A percentile compares a stretch with the other conserved stretches of the same genome.
phyloP scores from a whole-genome alignment of 2,329 filamentous ascomycete genomes.

The Xylariaceae sp. region DNA sequence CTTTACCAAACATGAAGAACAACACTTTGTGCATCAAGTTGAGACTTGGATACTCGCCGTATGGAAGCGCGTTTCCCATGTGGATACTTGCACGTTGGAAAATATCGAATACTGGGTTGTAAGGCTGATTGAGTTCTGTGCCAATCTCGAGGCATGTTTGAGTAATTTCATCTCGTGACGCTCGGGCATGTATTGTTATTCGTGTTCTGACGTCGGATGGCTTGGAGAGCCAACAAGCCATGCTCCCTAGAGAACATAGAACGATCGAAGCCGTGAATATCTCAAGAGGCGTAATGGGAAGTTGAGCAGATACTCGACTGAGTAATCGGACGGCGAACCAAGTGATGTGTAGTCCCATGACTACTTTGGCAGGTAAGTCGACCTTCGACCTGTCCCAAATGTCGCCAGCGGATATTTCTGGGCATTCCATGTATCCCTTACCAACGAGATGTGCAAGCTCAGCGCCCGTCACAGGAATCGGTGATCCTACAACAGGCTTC shows the following conservation, averaged over 20 bases:
- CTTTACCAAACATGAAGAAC: background rate
- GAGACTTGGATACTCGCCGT: background rate
- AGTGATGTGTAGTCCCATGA: background rate
- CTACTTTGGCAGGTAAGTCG: background rate
- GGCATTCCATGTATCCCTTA: background rate
- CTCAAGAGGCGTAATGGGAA: background rate
- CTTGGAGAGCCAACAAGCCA: background rate
- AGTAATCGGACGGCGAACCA: background rate
- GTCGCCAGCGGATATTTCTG: background rate
- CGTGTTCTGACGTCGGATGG: background rate
- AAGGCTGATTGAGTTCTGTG: background rate
- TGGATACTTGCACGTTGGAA: too few species aligned
- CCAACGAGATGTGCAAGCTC: background rate
- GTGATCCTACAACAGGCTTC: background rate
- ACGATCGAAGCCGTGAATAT: background rate
- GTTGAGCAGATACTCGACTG: background rate
- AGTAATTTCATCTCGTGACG: background rate
- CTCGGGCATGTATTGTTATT: background rate
- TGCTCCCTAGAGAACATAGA: background rate
- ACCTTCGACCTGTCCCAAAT: conserved; percentile 6
- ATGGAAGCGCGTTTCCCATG: too few species aligned
- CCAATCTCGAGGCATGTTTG: background rate
- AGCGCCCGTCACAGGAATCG: background rate
- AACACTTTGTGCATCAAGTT: background rate
- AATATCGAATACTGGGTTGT: background rate